These are phyloP conservation scores for Nosema muscidifuracis DNA, from an alignment of 371 early-diverging fungal genomes.

Conservation along the genomic window DNA sequence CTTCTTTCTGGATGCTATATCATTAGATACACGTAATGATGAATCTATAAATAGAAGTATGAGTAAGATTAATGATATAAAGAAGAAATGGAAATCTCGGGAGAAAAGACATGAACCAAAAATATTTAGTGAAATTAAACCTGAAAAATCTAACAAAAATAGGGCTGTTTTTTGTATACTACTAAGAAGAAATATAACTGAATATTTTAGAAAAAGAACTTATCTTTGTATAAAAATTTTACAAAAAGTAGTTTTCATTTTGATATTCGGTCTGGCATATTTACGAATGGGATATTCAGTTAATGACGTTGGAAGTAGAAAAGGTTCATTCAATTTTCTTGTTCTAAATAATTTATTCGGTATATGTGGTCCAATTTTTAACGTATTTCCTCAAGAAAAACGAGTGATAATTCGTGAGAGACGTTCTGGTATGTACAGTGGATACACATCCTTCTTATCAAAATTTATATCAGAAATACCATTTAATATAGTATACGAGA, in stretches of 20 bases:
- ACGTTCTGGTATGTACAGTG: slow-evolving; percentile 63
- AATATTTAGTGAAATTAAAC: neutral
- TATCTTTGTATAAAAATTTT: slow-evolving; percentile 58
- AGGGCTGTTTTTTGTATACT: slow-evolving; percentile 29
- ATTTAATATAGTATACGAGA: slow-evolving; percentile 36
- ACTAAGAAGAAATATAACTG: slow-evolving; percentile 61
- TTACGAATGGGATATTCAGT: slow-evolving; percentile 46
- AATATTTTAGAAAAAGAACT: slow-evolving; percentile 54
- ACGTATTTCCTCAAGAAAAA: slow-evolving; percentile 59
- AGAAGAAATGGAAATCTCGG: slow-evolving; percentile 37
- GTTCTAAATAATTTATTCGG: slow-evolving; percentile 63
- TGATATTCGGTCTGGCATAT: slow-evolving; percentile 41
- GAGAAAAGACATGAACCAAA: neutral
- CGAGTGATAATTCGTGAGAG: slow-evolving; percentile 64
- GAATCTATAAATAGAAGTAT: slow-evolving; percentile 45
- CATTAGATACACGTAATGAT: slow-evolving; percentile 58
- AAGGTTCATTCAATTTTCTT: slow-evolving; percentile 64
- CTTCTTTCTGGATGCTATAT: slow-evolving; percentile 69
- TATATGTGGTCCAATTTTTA: slow-evolving; percentile 62
- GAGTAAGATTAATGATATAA: slow-evolving; percentile 57
- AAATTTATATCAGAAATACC: slow-evolving; percentile 62
- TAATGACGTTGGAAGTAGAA: slow-evolving; percentile 62
- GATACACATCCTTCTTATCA: slow-evolving; percentile 62
- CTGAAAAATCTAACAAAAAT: neutral
- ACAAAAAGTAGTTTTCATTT: slow-evolving; percentile 52